Evolutionary conservation across 352 stramenopile species (phyloP).

Genomic region (Globisporangium parvum): DNA sequence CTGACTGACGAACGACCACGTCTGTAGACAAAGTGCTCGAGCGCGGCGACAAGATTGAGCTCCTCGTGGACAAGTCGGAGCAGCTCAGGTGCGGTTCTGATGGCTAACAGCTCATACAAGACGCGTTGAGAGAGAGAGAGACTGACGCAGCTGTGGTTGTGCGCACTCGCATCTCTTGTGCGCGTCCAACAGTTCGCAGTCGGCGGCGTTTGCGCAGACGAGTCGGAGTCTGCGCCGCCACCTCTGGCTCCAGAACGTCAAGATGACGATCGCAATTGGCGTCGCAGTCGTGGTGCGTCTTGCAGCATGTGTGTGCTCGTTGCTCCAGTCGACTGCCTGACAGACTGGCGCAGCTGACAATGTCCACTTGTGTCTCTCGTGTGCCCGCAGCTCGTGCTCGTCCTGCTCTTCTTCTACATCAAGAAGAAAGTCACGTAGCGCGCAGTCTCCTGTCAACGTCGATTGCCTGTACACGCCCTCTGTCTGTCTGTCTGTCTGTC

Average conservation of each 20-base stretch:
- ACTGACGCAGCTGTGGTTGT: neutral
- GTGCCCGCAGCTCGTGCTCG: constrained; percentile 28
- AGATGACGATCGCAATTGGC: constrained; percentile 80
- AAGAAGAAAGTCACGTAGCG: constrained; percentile 43
- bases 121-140: neutral
- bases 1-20: neutral
- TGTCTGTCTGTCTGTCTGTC: neutral
- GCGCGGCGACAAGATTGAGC: constrained; percentile 83
- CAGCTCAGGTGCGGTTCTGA: constrained; percentile 57
- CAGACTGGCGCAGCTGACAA: neutral
- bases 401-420: constrained; percentile 50
- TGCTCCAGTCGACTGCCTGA: constrained; percentile 1
- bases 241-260: constrained; percentile 85
- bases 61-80: constrained; percentile 84
- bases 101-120: neutral
- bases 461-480: neutral
- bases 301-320: neutral
- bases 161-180: neutral
- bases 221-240: constrained; percentile 73
- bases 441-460: neutral
- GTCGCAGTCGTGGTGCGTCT: constrained; percentile 55
- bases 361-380: constrained; percentile 3
- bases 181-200: constrained; percentile 48
- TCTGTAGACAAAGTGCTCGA: constrained; percentile 71
- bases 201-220: constrained; percentile 76